These are phyloP conservation scores for Solanum tarijense DNA, from an alignment of 257 asterid genomes.

Conservation along the genomic window DNA sequence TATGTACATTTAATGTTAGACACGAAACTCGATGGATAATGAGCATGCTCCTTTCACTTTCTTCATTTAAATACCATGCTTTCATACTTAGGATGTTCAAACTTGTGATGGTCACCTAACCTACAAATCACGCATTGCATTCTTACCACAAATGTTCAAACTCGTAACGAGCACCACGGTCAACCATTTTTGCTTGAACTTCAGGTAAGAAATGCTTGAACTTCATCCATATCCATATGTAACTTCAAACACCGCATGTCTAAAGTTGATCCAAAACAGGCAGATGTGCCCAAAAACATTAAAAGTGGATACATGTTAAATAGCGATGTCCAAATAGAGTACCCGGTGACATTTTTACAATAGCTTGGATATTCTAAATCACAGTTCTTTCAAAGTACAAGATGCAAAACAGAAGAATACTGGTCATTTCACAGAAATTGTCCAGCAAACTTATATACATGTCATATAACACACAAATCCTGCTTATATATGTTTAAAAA, in stretches of 20 bases:
- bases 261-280: background rate
- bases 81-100: background rate
- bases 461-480: background rate
- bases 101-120: background rate
- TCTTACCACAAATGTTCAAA: background rate
- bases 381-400: background rate
- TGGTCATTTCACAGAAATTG: background rate
- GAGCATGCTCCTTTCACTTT: background rate
- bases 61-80: background rate
- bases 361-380: background rate
- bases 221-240: background rate
- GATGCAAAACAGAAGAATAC: background rate
- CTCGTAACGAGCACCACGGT: background rate
- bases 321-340: background rate
- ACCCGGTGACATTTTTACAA: background rate
- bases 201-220: background rate
- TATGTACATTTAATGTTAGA: no score
- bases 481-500: background rate
- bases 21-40: no score
- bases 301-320: background rate
- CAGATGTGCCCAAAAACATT: background rate
- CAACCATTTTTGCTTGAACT: background rate
- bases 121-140: background rate
- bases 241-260: background rate
- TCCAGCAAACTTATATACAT: background rate